A percentile compares a stretch with the other conserved stretches of the same genome.
These are phyloP conservation scores for Wallacemonas sp. DNA, from an alignment of 208 protist species.

Conservation along the genomic window DNA sequence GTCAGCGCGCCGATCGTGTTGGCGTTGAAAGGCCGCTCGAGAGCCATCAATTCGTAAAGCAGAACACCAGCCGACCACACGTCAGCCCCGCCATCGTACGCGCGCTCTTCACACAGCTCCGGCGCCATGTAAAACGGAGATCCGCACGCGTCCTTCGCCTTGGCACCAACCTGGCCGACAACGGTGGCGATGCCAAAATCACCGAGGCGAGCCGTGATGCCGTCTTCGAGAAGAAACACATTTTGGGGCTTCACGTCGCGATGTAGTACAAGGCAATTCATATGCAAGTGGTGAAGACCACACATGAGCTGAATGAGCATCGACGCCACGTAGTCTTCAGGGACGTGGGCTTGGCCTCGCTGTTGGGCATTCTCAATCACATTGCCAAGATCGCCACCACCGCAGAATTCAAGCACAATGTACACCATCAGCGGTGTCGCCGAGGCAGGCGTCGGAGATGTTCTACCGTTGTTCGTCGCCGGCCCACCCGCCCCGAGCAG, in stretches of 20 bases:
- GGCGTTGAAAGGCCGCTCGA: slow-evolving; percentile 58
- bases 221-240: slow-evolving; percentile 72
- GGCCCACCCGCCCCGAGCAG: background rate
- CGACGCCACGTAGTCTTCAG: slow-evolving; percentile 55
- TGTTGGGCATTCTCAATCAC: slow-evolving; percentile 38
- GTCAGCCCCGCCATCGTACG: slow-evolving; percentile 93
- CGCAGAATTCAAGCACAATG: slow-evolving; percentile 86
- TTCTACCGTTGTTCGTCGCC: background rate
- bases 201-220: slow-evolving; percentile 63
- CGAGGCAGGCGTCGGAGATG: slow-evolving; percentile 19
- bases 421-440: slow-evolving; percentile 58
- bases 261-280: slow-evolving; percentile 67
- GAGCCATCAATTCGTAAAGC: slow-evolving; percentile 91
- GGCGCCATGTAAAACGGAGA: slow-evolving; percentile 92
- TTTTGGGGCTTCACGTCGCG: slow-evolving; percentile 91
- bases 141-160: slow-evolving; percentile 72
- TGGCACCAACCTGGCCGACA: slow-evolving; percentile 38
- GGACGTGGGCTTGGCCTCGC: slow-evolving; percentile 12
- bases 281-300: slow-evolving; percentile 72
- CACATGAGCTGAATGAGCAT: slow-evolving; percentile 68
- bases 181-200: slow-evolving; percentile 85
- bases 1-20: slow-evolving; percentile 28
- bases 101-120: slow-evolving; percentile 86
- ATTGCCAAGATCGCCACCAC: slow-evolving; percentile 59
- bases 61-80: slow-evolving; percentile 95